Evolutionary conservation across 257 asterid genomes (phyloP).

Genomic region (Verbascum thapsus): DNA sequence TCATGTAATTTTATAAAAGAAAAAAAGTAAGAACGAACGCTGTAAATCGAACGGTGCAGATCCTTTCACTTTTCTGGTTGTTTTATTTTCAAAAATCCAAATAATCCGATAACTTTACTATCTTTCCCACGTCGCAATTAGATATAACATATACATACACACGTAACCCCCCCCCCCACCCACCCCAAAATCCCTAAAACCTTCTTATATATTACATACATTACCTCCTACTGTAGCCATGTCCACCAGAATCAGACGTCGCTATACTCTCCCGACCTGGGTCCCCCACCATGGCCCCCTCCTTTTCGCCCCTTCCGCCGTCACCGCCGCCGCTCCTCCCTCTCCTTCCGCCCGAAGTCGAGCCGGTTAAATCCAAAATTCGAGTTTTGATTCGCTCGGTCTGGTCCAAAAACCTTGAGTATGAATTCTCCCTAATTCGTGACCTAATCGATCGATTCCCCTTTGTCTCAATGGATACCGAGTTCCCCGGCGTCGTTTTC

Average conservation of each 20-base stretch:
- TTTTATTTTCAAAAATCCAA: not conserved
- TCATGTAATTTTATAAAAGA: too few relatives aligned
- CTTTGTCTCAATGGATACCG: conserved; percentile 71
- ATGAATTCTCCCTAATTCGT: conserved; percentile 57
- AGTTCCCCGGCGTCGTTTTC: conserved; percentile 68
- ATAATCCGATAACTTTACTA: not conserved
- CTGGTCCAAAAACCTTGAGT: conserved; percentile 56
- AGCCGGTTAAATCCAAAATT: conserved; percentile 11
- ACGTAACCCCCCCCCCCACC: not conserved
- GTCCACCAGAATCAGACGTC: conserved; percentile 32
- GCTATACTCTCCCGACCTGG: conserved; percentile 31
- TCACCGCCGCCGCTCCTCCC: not conserved
- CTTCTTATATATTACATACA: conserved; percentile 3
- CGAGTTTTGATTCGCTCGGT: conserved; percentile 55
- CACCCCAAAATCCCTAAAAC: not conserved
- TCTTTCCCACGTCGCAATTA: conserved; percentile 16
- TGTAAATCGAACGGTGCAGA: too few relatives aligned
- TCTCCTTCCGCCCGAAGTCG: not conserved
- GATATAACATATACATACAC: too few relatives aligned
- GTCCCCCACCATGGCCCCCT: conserved; percentile 39
- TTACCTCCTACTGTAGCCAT: conserved; percentile 29
- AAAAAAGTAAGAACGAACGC: too few relatives aligned
- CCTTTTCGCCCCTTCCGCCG: conserved; percentile 23
- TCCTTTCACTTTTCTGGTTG: too few relatives aligned
- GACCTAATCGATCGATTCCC: conserved; percentile 46